phyloP scores from a whole-genome alignment of 1,284 basidiomycete species.

The Ganoderma meredithae region DNA sequence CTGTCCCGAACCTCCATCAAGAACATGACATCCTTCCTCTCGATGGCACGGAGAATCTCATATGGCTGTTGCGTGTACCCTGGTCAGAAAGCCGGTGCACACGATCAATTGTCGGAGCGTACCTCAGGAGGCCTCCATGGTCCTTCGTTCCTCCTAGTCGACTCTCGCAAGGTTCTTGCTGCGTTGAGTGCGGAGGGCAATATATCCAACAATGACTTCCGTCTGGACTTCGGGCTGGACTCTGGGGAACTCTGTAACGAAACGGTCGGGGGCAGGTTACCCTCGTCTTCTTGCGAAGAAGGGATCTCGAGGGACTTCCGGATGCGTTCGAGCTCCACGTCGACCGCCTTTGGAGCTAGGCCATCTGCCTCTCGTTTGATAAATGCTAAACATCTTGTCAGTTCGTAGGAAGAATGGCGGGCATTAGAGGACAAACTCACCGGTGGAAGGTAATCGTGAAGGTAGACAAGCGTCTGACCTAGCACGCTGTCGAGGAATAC shows the following conservation, averaged over 20 bases:
- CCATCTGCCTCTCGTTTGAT: constrained; percentile 70
- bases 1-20: constrained; percentile 82
- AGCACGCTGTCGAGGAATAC: constrained; percentile 46
- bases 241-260: constrained; percentile 18
- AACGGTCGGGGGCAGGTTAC: constrained; percentile 20
- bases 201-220: constrained; percentile 34
- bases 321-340: constrained; percentile 47
- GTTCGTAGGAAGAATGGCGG: constrained; percentile 17
- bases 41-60: constrained; percentile 78
- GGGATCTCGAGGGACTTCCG: constrained; percentile 34
- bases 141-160: constrained; percentile 16
- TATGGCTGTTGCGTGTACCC: constrained; percentile 58
- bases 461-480: constrained; percentile 66
- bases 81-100: not conserved
- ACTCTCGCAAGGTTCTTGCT: constrained; percentile 23
- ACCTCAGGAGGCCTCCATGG: constrained; percentile 73
- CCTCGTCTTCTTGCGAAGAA: constrained; percentile 21
- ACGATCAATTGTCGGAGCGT: constrained; percentile 23
- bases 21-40: constrained; percentile 75
- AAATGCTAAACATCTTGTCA: constrained; percentile 56
- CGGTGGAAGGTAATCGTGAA: constrained; percentile 68
- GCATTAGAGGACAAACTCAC: constrained; percentile 47
- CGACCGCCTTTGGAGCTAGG: constrained; percentile 60
- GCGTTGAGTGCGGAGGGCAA: constrained; percentile 38
- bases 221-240: constrained; percentile 25